Evolutionary conservation across 106 monocot species (phyloP).

Genomic region (Dendrobium catenatum): DNA sequence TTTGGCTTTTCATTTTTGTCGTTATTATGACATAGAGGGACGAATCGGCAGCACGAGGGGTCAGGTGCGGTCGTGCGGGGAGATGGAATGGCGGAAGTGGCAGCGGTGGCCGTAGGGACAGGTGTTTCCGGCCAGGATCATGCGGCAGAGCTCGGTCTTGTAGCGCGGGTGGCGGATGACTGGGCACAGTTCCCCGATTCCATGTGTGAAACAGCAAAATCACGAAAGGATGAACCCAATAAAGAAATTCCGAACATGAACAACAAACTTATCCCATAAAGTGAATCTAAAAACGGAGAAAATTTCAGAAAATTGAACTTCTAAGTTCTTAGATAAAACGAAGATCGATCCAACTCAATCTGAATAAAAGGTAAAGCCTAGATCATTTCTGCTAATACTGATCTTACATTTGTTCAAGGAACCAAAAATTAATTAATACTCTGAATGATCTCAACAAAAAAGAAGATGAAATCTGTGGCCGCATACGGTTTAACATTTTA

Average conservation of each 20-base stretch:
- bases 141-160: conserved; percentile 90
- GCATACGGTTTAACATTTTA: not conserved
- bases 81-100: conserved; percentile 76
- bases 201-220: conserved; percentile 40
- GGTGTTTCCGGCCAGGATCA: conserved; percentile 55
- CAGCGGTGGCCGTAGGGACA: conserved; percentile 87
- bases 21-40: not conserved
- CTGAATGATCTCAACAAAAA: not conserved
- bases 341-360: not conserved
- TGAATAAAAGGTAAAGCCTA: not conserved
- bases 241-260: not conserved
- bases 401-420: not conserved
- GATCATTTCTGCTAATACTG: not conserved
- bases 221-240: not conserved
- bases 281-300: not conserved
- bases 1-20: not conserved
- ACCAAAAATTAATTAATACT: not conserved
- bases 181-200: conserved; percentile 74
- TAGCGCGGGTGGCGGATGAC: conserved; percentile 84
- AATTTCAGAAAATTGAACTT: not conserved
- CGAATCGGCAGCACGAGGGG: not conserved
- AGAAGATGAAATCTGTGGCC: not conserved
- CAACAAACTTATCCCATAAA: not conserved
- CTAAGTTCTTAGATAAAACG: not conserved
- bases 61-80: conserved; percentile 15